Evolutionary conservation across 345 rosid species (phyloP).

Genomic region (Salix dunnii): DNA sequence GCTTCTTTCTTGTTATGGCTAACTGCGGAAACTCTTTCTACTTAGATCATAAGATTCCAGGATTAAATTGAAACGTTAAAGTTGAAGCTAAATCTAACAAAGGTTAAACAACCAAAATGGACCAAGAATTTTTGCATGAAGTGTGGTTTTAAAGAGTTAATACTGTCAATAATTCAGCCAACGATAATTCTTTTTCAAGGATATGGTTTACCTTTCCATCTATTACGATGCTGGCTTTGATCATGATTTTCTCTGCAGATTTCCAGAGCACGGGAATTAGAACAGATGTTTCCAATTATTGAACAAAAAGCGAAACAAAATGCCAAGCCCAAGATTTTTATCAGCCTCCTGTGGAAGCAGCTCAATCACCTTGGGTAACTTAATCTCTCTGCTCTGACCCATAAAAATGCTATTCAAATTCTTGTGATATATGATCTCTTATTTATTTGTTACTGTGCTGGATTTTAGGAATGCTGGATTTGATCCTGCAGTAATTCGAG

Average conservation of each 20-base stretch:
- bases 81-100: background rate
- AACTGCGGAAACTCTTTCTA: background rate
- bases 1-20: background rate
- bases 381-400: background rate
- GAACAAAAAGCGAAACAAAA: slow-evolving; percentile 71
- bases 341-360: slow-evolving; percentile 85
- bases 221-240: background rate
- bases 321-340: slow-evolving; percentile 61
- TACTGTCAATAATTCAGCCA: background rate
- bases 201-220: background rate
- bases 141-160: background rate
- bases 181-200: background rate
- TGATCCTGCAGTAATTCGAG: slow-evolving; percentile 81
- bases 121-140: background rate
- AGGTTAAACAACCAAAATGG: background rate
- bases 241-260: slow-evolving; percentile 31
- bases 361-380: slow-evolving; percentile 80
- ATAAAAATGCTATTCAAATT: background rate
- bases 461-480: slow-evolving; percentile 84
- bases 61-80: background rate
- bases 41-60: background rate
- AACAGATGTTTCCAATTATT: slow-evolving; percentile 58
- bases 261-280: slow-evolving; percentile 46
- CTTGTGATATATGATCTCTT: background rate
- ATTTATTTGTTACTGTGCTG: slow-evolving; percentile 8